Conservation (phyloP, 2,329 filamentous ascomycete species). For the Clonostachys chloroleuca region DNA sequence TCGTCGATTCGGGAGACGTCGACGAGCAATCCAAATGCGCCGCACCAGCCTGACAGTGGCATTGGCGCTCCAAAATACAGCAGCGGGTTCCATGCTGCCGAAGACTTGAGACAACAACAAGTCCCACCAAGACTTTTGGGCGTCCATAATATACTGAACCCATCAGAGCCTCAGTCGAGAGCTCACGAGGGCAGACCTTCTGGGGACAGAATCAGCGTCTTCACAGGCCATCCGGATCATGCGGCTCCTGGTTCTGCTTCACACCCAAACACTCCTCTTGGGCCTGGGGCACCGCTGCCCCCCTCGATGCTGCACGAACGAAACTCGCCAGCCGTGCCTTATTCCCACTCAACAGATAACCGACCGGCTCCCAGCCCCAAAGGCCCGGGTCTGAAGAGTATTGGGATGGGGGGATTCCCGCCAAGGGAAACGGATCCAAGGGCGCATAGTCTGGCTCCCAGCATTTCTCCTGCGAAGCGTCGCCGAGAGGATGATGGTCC, state of each 20-base stretch:
- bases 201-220: not conserved
- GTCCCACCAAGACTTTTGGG: constrained; percentile 18
- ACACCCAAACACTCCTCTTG: constrained; percentile 23
- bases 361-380: constrained; percentile 21
- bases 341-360: too few species aligned
- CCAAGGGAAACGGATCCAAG: constrained; percentile 15
- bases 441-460: constrained; percentile 9
- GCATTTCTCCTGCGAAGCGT: constrained; percentile 20
- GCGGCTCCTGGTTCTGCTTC: constrained; percentile 16
- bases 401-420: constrained; percentile 12
- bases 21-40: constrained; percentile 6
- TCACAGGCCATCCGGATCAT: not conserved
- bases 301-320: too few species aligned
- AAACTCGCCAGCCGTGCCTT: too few species aligned
- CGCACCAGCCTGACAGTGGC: constrained; percentile 9
- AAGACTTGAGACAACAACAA: constrained; percentile 13
- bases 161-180: constrained; percentile 13
- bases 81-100: constrained; percentile 5
- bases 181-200: not conserved
- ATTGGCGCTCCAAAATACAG: constrained; percentile 8
- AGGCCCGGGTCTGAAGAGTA: constrained; percentile 17
- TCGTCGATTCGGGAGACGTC: constrained; percentile 30
- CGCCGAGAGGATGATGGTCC: constrained; percentile 18
- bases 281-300: not conserved
- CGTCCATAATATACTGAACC: constrained; percentile 32